These are phyloP conservation scores for Kwoniella botswanensis DNA, from an alignment of 768 basidiomycete species.

Conservation along the genomic window DNA sequence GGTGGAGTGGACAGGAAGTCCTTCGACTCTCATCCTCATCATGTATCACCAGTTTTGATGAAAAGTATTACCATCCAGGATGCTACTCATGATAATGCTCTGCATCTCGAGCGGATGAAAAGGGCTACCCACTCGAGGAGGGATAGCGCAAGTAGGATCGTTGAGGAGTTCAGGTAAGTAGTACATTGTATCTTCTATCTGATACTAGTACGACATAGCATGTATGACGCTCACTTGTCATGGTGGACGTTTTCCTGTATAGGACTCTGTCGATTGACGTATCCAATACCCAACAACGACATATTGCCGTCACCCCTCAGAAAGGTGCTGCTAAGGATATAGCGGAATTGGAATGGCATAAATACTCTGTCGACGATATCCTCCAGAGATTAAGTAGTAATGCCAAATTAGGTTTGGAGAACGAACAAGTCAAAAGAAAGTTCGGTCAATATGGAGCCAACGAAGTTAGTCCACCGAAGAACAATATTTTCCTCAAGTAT, in stretches of 20 bases:
- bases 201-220: not conserved
- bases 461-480: constrained; percentile 63
- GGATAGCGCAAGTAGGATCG: constrained; percentile 39
- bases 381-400: constrained; percentile 62
- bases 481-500: constrained; percentile 62
- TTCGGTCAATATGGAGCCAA: constrained; percentile 63
- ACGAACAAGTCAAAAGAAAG: constrained; percentile 63
- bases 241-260: not conserved
- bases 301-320: constrained; percentile 15
- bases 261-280: constrained; percentile 64
- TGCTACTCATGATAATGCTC: not conserved
- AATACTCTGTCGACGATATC: constrained; percentile 60
- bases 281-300: constrained; percentile 42
- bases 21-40: constrained; percentile 2
- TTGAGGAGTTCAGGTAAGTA: constrained; percentile 52
- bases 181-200: not conserved
- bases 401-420: constrained; percentile 63
- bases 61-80: constrained; percentile 42
- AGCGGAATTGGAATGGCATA: constrained; percentile 64
- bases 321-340: constrained; percentile 51
- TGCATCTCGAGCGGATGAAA: constrained; percentile 13
- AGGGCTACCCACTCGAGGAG: constrained; percentile 27
- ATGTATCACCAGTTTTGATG: not conserved
- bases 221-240: not conserved
- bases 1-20: constrained; percentile 6